Conservation (phyloP, 1,284 basidiomycete genomes). For the Trametes versicolor region DNA sequence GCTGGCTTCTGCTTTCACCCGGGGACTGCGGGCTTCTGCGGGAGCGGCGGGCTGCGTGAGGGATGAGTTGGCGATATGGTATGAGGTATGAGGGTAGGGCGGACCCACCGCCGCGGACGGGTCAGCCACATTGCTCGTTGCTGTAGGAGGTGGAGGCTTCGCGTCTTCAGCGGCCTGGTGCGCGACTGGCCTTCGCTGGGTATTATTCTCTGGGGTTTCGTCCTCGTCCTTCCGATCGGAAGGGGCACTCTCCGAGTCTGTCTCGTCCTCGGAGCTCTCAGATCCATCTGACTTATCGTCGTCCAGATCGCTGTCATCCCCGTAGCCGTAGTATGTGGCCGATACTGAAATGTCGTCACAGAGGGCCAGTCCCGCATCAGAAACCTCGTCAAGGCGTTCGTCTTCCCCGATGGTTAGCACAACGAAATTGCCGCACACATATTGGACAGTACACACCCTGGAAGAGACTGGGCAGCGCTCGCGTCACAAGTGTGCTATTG, state of each 20-base stretch:
- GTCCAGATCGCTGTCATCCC: slow-evolving; percentile 26
- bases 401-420: background rate
- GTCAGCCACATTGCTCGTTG: no score
- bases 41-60: no score
- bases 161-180: no score
- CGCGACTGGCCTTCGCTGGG: no score
- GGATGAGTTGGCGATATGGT: no score
- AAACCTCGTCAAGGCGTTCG: background rate
- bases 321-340: slow-evolving; percentile 10
- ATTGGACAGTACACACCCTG: background rate
- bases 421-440: background rate
- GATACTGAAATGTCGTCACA: background rate
- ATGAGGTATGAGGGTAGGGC: no score
- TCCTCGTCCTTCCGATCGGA: background rate
- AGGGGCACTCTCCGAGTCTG: background rate
- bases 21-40: no score
- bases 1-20: no score
- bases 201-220: background rate
- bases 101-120: no score
- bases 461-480: background rate
- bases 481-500: slow-evolving; percentile 13
- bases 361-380: background rate
- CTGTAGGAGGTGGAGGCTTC: no score
- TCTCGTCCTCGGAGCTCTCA: slow-evolving; percentile 8
- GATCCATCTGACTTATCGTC: slow-evolving; percentile 15